phyloP scores from a whole-genome alignment of 2,329 filamentous ascomycete genomes.

The Bipolaris victoriae region DNA sequence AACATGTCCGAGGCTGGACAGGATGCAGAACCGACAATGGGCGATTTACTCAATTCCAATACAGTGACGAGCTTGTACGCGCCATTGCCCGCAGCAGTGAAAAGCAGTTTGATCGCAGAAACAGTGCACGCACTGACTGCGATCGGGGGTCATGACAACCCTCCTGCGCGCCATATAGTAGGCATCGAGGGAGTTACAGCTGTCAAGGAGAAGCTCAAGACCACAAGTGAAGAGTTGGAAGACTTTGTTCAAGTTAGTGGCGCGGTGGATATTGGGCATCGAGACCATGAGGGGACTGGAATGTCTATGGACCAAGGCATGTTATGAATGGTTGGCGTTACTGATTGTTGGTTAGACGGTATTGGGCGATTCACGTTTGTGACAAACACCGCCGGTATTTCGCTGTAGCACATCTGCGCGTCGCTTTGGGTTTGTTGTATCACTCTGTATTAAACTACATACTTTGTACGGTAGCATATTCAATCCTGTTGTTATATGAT shows the following conservation, averaged over 20 bases:
- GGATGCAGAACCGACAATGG: constrained; percentile 46
- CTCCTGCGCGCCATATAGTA: constrained; percentile 91
- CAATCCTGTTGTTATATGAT: no score
- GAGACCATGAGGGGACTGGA: constrained; percentile 27
- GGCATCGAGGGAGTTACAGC: constrained; percentile 84
- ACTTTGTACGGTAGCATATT: no score
- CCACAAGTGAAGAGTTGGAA: constrained; percentile 92
- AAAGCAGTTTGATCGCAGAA: constrained; percentile 79
- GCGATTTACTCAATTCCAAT: constrained; percentile 55
- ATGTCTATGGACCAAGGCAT: constrained; percentile 20
- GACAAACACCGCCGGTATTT: not conserved
- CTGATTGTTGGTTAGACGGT: not conserved
- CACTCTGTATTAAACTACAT: no score
- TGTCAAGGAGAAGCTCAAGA: constrained; percentile 96
- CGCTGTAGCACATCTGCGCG: not conserved
- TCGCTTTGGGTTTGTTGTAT: no score
- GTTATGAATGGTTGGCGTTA: constrained; percentile 3
- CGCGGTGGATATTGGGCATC: constrained; percentile 72
- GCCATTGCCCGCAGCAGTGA: constrained; percentile 67
- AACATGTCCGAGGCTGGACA: constrained; percentile 38
- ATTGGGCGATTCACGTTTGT: not conserved
- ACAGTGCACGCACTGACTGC: constrained; percentile 90
- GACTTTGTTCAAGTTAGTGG: constrained; percentile 92
- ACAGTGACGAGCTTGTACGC: constrained; percentile 74
- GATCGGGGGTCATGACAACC: constrained; percentile 95